Percentiles rank a stretch among this genome's conserved stretches.
Evolutionary conservation across 2,329 filamentous ascomycete genomes (phyloP).

Genomic region (Colletotrichum spaethianum): DNA sequence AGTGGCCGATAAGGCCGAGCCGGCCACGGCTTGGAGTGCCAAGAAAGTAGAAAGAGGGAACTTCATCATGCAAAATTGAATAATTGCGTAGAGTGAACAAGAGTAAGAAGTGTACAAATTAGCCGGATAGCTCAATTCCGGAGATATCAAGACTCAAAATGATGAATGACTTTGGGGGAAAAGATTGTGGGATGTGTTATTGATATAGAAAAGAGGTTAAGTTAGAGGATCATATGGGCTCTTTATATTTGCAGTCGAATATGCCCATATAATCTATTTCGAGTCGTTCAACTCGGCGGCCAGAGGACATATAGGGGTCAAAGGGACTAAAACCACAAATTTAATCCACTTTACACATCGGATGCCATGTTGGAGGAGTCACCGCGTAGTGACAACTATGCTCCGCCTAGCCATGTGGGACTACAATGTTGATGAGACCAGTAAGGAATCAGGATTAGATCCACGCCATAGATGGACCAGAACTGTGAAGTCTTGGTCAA

Average conservation of each 20-base stretch:
- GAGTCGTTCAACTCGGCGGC: too few species aligned
- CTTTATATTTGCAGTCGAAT: constrained; percentile 12
- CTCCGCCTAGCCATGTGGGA: background rate
- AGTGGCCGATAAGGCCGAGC: constrained; percentile 15
- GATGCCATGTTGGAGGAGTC: background rate
- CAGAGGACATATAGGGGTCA: background rate
- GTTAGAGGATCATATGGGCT: background rate
- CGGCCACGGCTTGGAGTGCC: constrained; percentile 22
- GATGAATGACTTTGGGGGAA: background rate
- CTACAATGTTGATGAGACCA: background rate
- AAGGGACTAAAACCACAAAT: background rate
- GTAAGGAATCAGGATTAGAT: background rate
- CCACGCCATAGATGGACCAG: background rate
- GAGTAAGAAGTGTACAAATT: background rate
- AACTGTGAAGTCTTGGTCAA: background rate
- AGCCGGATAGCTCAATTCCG: background rate
- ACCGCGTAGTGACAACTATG: constrained; percentile 3
- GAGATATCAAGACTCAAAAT: background rate
- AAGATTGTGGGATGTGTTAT: background rate
- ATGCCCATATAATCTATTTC: background rate
- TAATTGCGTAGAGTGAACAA: background rate
- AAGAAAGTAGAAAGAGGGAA: constrained; percentile 24
- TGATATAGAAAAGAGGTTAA: background rate
- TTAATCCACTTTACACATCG: constrained; percentile 13
- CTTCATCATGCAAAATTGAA: constrained; percentile 11